These are phyloP conservation scores for Hebeloma cylindrosporum DNA, from an alignment of 768 basidiomycete genomes.

Conservation along the genomic window DNA sequence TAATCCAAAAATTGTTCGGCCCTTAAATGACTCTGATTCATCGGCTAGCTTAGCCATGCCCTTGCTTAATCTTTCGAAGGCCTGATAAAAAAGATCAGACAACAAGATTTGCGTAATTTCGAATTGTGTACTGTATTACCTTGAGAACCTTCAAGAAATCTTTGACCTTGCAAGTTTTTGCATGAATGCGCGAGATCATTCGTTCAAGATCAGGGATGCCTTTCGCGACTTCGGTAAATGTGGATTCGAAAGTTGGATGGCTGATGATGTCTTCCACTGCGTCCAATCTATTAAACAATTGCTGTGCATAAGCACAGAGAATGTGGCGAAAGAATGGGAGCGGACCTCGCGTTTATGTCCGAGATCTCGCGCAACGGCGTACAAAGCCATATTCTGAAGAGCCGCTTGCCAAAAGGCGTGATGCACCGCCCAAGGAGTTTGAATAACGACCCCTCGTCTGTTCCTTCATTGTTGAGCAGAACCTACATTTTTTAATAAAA, in stretches of 20 bases:
- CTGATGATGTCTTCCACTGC: slow-evolving; percentile 90
- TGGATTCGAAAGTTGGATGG: slow-evolving; percentile 71
- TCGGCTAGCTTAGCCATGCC: slow-evolving; percentile 65
- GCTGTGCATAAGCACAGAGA: background rate
- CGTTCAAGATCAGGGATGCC: slow-evolving; percentile 91
- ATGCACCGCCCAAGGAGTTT: slow-evolving; percentile 80
- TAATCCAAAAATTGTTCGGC: slow-evolving; percentile 71
- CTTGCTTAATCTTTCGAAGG: slow-evolving; percentile 71
- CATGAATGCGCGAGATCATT: slow-evolving; percentile 92
- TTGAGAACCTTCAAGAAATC: slow-evolving; percentile 85
- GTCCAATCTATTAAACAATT: slow-evolving; percentile 61
- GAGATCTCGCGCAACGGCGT: slow-evolving; percentile 80
- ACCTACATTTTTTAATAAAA: slow-evolving; percentile 48
- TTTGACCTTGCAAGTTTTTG: slow-evolving; percentile 81
- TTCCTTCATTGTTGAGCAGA: slow-evolving; percentile 90
- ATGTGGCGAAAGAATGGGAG: background rate
- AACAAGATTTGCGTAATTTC: background rate
- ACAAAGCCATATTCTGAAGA: slow-evolving; percentile 97
- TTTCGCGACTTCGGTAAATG: slow-evolving; percentile 76
- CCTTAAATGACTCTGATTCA: slow-evolving; percentile 70
- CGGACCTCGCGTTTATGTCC: slow-evolving; percentile 89
- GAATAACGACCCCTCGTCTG: slow-evolving; percentile 85
- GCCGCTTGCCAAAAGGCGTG: slow-evolving; percentile 93
- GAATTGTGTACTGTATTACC: slow-evolving; percentile 42
- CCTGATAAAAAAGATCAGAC: slow-evolving; percentile 36